phyloP scores from a whole-genome alignment of 495 filamentous ascomycete genomes.

The Aspergillus wentii region DNA sequence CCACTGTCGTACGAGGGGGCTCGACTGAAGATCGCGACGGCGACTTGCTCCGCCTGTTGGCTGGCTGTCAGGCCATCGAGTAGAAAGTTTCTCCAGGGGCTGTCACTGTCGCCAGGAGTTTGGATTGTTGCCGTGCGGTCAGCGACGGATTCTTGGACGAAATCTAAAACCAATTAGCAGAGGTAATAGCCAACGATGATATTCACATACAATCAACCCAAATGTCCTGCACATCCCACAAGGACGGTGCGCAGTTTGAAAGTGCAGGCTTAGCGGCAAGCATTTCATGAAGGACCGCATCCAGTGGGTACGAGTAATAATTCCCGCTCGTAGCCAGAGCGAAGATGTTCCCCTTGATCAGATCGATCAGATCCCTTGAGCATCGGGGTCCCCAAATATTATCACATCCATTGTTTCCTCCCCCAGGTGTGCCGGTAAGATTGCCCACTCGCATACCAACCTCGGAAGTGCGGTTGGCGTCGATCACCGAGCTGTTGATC shows the following conservation, averaged over 20 bases:
- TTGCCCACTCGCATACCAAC: conserved; percentile 38
- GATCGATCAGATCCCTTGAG: conserved; percentile 27
- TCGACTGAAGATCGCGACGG: conserved; percentile 38
- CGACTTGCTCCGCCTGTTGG: conserved; percentile 35
- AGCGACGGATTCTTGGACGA: conserved; percentile 27
- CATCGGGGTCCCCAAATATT: conserved; percentile 36
- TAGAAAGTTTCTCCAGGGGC: conserved; percentile 39
- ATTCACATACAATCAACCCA: conserved; percentile 30
- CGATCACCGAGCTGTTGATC: conserved; percentile 28
- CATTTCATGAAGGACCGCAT: conserved; percentile 26
- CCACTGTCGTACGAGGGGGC: conserved; percentile 24
- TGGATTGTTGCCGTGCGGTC: conserved; percentile 24
- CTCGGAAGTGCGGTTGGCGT: conserved; percentile 37
- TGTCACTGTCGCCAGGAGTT: conserved; percentile 21
- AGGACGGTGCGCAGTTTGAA: conserved; percentile 22
- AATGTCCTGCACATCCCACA: conserved; percentile 34
- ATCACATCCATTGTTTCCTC: conserved; percentile 37
- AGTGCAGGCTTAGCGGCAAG: conserved; percentile 16
- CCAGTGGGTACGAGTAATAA: conserved; percentile 27
- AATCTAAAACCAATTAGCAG: conserved; percentile 19
- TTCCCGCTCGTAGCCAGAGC: conserved; percentile 21
- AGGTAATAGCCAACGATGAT: neutral
- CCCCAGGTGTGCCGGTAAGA: conserved; percentile 30
- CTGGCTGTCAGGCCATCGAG: conserved; percentile 30
- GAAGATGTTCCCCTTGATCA: conserved; percentile 24